phyloP scores from a whole-genome alignment of 75 land plant genomes.

The Cryptomeria japonica region DNA sequence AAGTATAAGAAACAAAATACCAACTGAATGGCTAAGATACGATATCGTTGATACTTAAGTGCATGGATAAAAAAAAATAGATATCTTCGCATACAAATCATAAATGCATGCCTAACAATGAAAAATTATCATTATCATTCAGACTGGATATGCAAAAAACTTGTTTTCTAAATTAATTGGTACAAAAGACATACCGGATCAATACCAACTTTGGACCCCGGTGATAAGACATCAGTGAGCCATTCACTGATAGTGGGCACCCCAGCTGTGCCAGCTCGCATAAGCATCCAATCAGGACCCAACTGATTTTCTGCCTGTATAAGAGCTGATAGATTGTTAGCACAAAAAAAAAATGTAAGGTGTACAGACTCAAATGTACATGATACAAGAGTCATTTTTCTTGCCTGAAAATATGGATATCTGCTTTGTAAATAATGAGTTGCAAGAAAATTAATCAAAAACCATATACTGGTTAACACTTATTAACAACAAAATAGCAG shows the following conservation, averaged over 20 bases:
- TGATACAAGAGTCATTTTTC: not conserved
- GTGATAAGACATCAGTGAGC: conserved; percentile 72
- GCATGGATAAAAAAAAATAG: not conserved
- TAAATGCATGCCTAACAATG: not conserved
- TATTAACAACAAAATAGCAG: not conserved
- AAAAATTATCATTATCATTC: not conserved
- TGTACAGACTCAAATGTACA: not conserved
- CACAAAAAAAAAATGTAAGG: not conserved
- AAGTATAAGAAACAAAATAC: not conserved
- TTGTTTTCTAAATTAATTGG: not conserved
- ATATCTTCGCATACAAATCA: not conserved
- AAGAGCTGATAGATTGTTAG: not conserved
- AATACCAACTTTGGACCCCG: conserved; percentile 89
- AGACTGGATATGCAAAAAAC: not conserved
- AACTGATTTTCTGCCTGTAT: conserved; percentile 93
- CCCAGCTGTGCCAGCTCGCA: conserved; percentile 86
- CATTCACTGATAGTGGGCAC: conserved; percentile 87
- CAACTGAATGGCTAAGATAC: not conserved
- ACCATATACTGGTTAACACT: not conserved
- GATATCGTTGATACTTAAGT: not conserved
- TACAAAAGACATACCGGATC: conserved; percentile 77
- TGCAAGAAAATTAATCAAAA: not conserved
- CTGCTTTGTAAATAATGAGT: not conserved
- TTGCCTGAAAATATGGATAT: not conserved
- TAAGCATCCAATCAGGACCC: conserved; percentile 80